A percentile compares a stretch with the other conserved stretches of the same genome.
Evolutionary conservation across 768 basidiomycete species (phyloP).

Genomic region (Psilocybe subaeruginosa): DNA sequence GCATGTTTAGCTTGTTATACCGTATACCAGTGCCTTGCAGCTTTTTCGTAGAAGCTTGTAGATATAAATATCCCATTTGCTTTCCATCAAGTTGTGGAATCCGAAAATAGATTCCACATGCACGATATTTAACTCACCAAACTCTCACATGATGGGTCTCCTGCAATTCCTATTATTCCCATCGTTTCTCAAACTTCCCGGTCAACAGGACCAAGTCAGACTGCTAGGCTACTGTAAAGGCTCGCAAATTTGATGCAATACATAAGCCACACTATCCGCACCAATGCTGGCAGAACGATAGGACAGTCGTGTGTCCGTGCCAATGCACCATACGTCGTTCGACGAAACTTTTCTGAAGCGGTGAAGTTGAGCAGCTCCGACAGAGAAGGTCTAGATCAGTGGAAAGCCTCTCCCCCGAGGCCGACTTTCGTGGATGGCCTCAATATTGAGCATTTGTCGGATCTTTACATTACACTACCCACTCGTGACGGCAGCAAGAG

Average conservation of each 20-base stretch:
- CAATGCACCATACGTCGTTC: not conserved
- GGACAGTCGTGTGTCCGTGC: not conserved
- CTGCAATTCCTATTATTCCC: not conserved
- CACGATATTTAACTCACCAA: not conserved
- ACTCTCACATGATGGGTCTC: not conserved
- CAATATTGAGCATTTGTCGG: constrained; percentile 57
- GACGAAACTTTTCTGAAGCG: constrained; percentile 7
- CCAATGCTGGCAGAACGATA: not conserved
- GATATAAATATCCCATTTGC: no score
- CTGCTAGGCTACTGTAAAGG: not conserved
- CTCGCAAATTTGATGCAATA: not conserved
- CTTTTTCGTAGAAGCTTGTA: no score
- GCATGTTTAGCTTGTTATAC: no score
- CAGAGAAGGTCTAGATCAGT: constrained; percentile 45
- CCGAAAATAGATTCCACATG: no score
- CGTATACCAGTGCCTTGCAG: no score
- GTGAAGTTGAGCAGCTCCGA: constrained; percentile 3
- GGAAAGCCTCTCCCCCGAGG: constrained; percentile 53
- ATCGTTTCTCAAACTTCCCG: not conserved
- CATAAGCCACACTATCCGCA: not conserved
- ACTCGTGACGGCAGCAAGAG: constrained; percentile 63
- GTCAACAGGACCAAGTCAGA: not conserved
- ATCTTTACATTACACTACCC: constrained; percentile 72
- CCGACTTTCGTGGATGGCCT: constrained; percentile 53
- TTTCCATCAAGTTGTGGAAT: no score